phyloP scores from a whole-genome alignment of 768 basidiomycete genomes.

The Auriscalpium microsporum region DNA sequence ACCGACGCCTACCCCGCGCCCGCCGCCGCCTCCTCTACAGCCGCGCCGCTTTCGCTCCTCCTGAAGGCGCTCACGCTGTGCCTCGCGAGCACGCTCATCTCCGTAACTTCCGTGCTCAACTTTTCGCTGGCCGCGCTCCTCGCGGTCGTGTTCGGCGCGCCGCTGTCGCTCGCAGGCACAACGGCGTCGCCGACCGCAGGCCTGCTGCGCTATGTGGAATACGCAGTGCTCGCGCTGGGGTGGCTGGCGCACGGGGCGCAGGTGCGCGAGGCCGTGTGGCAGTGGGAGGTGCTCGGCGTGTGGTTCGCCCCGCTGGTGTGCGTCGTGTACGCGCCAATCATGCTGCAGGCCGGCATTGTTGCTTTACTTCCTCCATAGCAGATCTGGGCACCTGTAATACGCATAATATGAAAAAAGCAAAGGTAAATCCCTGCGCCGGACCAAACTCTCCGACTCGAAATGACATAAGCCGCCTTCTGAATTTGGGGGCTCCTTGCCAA shows the following conservation, averaged over 20 bases:
- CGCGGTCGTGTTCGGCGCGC: slow-evolving; percentile 54
- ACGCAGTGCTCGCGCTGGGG: slow-evolving; percentile 43
- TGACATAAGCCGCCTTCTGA: too few species aligned
- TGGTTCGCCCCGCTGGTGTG: slow-evolving; percentile 84
- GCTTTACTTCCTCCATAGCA: slow-evolving; percentile 23
- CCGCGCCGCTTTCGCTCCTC: slow-evolving; percentile 36
- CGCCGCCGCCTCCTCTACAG: slow-evolving; percentile 5
- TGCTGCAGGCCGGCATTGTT: slow-evolving; percentile 61
- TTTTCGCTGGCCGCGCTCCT: slow-evolving; percentile 80
- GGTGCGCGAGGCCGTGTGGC: slow-evolving; percentile 47
- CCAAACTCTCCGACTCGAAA: too few species aligned
- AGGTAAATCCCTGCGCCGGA: too few species aligned
- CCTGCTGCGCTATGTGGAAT: slow-evolving; percentile 29
- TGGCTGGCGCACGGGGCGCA: slow-evolving; percentile 48
- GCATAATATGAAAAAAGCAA: too few species aligned
- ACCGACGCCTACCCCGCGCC: slow-evolving; percentile 12
- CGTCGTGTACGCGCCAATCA: slow-evolving; percentile 67
- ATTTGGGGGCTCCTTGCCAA: too few species aligned
- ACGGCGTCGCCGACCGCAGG: slow-evolving; percentile 18
- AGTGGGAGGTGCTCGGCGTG: slow-evolving; percentile 72
- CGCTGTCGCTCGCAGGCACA: slow-evolving; percentile 42
- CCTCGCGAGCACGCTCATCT: slow-evolving; percentile 78
- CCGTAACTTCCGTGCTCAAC: slow-evolving; percentile 80
- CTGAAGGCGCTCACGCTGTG: slow-evolving; percentile 75
- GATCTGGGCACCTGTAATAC: not conserved